Percentiles rank a stretch among this genome's conserved stretches.
These are phyloP conservation scores for Coniochaeta sp. DNA, from an alignment of 2,329 filamentous ascomycete species.

Conservation along the genomic window DNA sequence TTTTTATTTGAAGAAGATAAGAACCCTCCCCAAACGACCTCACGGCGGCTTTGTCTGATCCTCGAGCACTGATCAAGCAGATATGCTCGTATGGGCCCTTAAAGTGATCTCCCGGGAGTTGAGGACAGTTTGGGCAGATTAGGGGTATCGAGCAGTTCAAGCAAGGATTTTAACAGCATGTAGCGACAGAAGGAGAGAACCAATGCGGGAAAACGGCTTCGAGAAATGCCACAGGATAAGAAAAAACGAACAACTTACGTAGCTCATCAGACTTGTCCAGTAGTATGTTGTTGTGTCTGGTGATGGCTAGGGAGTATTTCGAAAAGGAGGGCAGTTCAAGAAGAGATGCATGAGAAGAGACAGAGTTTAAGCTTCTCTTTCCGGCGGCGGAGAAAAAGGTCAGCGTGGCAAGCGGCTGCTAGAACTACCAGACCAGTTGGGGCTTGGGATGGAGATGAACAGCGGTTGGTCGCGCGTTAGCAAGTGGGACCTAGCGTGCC, in stretches of 20 bases:
- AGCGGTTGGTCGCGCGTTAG: not conserved
- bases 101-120: not conserved
- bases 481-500: not conserved
- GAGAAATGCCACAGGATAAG: not conserved
- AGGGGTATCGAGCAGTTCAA: not conserved
- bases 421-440: not conserved
- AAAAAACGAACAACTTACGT: not conserved
- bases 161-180: not conserved
- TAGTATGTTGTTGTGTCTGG: not conserved
- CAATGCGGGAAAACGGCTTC: too few relatives aligned
- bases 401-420: not conserved
- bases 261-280: not conserved
- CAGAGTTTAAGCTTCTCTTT: not conserved
- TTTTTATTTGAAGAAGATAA: too few relatives aligned
- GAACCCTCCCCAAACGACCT: not conserved
- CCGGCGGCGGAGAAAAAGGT: not conserved
- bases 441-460: too few relatives aligned
- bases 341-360: not conserved
- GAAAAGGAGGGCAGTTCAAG: not conserved
- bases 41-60: not conserved
- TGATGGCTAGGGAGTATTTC: not conserved
- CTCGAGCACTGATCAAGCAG: not conserved
- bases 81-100: not conserved
- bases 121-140: not conserved
- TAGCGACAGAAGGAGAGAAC: too few relatives aligned